Evolutionary conservation across 2,329 filamentous ascomycete species (phyloP).

Genomic region (Ophiostoma ulmi): DNA sequence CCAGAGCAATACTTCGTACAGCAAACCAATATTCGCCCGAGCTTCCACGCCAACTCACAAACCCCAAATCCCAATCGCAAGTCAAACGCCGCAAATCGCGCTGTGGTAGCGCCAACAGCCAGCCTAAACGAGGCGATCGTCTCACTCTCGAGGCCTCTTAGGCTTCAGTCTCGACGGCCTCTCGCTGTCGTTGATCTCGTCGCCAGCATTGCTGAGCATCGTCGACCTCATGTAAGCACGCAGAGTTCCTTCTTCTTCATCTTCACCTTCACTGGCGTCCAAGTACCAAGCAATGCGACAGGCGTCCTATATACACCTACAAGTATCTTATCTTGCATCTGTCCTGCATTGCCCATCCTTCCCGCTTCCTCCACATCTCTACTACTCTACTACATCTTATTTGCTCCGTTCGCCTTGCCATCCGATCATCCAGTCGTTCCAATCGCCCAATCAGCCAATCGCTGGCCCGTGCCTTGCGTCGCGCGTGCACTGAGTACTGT

Average conservation of each 20-base stretch:
- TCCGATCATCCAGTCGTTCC: neutral
- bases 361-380: conserved; percentile 12
- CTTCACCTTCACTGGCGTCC: neutral
- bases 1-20: neutral
- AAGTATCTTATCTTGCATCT: neutral
- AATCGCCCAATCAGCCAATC: conserved; percentile 5
- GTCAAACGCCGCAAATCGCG: neutral
- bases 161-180: conserved; percentile 11
- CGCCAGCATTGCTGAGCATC: conserved; percentile 1
- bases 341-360: neutral
- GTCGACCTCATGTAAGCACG: neutral
- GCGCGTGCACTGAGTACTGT: neutral
- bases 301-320: neutral
- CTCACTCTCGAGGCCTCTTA: conserved; percentile 4
- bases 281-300: neutral
- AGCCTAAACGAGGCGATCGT: neutral
- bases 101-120: conserved; percentile 2
- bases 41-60: neutral
- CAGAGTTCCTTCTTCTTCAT: neutral
- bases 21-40: neutral
- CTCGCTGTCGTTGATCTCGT: neutral
- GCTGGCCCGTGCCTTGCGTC: conserved; percentile 2
- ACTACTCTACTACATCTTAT: conserved; percentile 11
- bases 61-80: neutral
- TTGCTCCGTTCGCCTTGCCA: neutral